These are phyloP conservation scores for Candida anglica DNA, from an alignment of 805 yeast species.

Conservation along the genomic window DNA sequence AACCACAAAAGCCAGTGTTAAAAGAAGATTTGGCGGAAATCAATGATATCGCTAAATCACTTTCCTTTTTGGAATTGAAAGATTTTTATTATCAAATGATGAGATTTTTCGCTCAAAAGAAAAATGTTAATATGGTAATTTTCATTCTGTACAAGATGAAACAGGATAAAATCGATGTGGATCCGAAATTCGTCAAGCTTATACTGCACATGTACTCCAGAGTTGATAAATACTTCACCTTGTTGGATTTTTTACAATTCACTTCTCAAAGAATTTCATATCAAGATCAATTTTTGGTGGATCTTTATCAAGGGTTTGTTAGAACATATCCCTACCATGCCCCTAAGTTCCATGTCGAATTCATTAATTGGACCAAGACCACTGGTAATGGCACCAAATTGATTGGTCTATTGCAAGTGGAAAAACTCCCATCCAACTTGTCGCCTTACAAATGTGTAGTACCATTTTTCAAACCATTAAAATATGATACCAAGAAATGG, in stretches of 20 bases:
- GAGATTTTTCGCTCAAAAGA: slow-evolving; percentile 23
- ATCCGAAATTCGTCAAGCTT: slow-evolving; percentile 17
- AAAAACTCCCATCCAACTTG: not conserved
- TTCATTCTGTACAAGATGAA: slow-evolving; percentile 21
- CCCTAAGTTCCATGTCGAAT: slow-evolving; percentile 14
- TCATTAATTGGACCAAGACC: slow-evolving; percentile 12
- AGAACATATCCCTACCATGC: slow-evolving; percentile 30
- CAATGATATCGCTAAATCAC: slow-evolving; percentile 10
- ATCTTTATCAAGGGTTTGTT: slow-evolving; percentile 27
- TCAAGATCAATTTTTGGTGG: slow-evolving; percentile 18
- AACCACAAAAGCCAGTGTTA: slow-evolving; percentile 20
- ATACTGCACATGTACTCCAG: slow-evolving; percentile 21
- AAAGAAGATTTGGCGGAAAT: slow-evolving; percentile 20
- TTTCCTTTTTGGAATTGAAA: slow-evolving; percentile 2
- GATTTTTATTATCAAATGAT: slow-evolving; percentile 26
- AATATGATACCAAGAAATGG: not conserved
- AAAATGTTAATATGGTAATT: slow-evolving; percentile 25
- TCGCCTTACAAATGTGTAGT: not conserved
- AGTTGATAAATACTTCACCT: slow-evolving; percentile 23
- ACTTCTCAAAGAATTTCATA: slow-evolving; percentile 14
- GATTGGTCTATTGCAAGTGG: not conserved
- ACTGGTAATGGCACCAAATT: not conserved
- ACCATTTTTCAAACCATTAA: not conserved
- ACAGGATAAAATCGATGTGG: slow-evolving; percentile 15
- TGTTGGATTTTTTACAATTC: slow-evolving; percentile 20